Percentiles rank a stretch among this genome's conserved stretches.
Conservation (phyloP, 768 basidiomycete genomes). For the Podaxis sp. region DNA sequence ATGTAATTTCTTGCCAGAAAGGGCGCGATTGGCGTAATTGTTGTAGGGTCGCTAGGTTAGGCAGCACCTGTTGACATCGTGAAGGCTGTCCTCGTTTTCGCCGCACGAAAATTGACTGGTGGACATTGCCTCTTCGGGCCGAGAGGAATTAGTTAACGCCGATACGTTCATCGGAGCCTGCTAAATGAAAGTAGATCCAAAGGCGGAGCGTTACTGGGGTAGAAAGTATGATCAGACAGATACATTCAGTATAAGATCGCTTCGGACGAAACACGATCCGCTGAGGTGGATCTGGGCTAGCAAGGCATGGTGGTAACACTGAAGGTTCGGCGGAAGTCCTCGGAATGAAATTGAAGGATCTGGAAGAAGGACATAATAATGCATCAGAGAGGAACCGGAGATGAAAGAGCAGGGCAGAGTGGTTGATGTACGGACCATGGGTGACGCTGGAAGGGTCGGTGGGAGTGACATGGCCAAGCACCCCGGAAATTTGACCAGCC, state of each 20-base stretch:
- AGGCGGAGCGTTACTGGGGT: background rate
- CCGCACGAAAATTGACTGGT: constrained; percentile 2
- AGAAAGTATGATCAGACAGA: background rate
- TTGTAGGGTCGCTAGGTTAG: background rate
- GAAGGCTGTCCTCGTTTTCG: constrained; percentile 2
- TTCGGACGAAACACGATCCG: background rate
- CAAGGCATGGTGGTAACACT: background rate
- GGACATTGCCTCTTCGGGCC: background rate
- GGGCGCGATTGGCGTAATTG: background rate
- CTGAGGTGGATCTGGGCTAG: background rate
- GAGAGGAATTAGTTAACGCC: background rate
- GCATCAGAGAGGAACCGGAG: background rate
- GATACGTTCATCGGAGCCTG: background rate
- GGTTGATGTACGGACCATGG: background rate
- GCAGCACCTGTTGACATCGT: background rate
- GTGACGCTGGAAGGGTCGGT: background rate
- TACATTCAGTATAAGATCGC: background rate
- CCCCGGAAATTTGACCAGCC: background rate
- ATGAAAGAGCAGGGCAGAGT: background rate
- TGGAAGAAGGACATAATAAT: background rate
- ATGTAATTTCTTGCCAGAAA: background rate
- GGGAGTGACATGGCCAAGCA: background rate
- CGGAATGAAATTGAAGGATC: background rate
- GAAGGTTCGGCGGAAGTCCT: background rate
- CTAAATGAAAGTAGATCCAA: background rate